These are phyloP conservation scores for Boletus mariae DNA, from an alignment of 1,284 basidiomycete genomes.

Conservation along the genomic window DNA sequence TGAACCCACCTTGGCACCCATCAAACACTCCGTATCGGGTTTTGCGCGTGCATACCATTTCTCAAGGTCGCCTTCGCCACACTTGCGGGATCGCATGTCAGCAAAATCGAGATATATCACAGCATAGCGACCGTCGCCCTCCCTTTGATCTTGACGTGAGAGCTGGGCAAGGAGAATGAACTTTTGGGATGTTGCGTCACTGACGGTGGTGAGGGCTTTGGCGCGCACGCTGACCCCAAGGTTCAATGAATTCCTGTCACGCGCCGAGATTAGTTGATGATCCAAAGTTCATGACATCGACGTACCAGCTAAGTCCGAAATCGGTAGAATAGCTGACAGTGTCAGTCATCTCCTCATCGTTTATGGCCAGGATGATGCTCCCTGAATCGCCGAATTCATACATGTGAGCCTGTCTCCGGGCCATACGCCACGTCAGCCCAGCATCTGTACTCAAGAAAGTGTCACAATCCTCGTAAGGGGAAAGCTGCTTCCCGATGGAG, in stretches of 20 bases:
- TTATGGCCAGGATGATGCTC: slow-evolving; percentile 78
- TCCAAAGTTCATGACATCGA: slow-evolving; percentile 9
- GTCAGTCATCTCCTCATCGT: slow-evolving; percentile 83
- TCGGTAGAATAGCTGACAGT: slow-evolving; percentile 82
- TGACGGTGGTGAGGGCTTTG: slow-evolving; percentile 75
- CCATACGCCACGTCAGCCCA: slow-evolving; percentile 84
- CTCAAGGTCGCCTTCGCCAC: slow-evolving; percentile 76
- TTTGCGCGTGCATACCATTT: slow-evolving; percentile 79
- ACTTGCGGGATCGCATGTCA: slow-evolving; percentile 65
- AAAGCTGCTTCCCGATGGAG: slow-evolving; percentile 70
- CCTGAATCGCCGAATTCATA: slow-evolving; percentile 96
- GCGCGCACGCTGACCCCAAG: slow-evolving; percentile 76
- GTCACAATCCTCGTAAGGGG: slow-evolving; percentile 85
- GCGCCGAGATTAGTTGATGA: slow-evolving; percentile 48
- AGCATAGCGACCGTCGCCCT: slow-evolving; percentile 61
- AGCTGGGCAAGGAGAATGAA: slow-evolving; percentile 83
- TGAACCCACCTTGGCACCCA: slow-evolving; percentile 85
- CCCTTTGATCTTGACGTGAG: slow-evolving; percentile 57
- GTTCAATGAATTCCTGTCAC: slow-evolving; percentile 62
- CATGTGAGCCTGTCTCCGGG: slow-evolving; percentile 76
- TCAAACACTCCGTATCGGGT: slow-evolving; percentile 75
- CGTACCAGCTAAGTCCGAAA: slow-evolving; percentile 81
- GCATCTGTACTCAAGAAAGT: slow-evolving; percentile 93
- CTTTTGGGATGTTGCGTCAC: slow-evolving; percentile 92
- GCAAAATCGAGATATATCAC: slow-evolving; percentile 86